Evolutionary conservation across 2,329 filamentous ascomycete genomes (phyloP).

Genomic region (Penicillium paneum): DNA sequence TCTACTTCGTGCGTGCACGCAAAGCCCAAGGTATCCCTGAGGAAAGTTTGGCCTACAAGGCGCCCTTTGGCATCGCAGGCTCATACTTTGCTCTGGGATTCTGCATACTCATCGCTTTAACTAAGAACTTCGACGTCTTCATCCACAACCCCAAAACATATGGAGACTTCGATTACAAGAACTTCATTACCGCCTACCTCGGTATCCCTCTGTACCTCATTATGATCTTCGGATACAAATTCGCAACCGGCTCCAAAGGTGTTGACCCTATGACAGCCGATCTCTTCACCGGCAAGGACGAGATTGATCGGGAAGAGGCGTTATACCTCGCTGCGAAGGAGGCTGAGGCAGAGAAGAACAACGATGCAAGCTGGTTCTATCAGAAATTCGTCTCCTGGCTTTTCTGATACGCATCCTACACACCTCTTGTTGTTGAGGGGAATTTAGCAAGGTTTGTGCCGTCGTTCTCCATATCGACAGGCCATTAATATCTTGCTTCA

Average conservation of each 20-base stretch:
- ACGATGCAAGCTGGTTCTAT: constrained; percentile 54
- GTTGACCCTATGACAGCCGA: constrained; percentile 61
- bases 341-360: constrained; percentile 37
- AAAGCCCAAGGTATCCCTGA: constrained; percentile 58
- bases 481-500: not conserved
- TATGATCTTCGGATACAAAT: constrained; percentile 67
- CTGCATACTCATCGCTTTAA: constrained; percentile 70
- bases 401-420: constrained; percentile 42
- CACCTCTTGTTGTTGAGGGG: not conserved
- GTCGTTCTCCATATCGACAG: not conserved
- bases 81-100: constrained; percentile 66
- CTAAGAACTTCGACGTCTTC: constrained; percentile 80
- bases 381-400: constrained; percentile 59
- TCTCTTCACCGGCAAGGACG: constrained; percentile 69
- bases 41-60: constrained; percentile 59
- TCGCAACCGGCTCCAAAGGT: constrained; percentile 52
- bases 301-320: constrained; percentile 69
- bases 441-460: not conserved
- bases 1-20: constrained; percentile 63
- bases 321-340: constrained; percentile 61
- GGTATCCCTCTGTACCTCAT: constrained; percentile 72
- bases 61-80: constrained; percentile 69
- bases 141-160: constrained; percentile 44
- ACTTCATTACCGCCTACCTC: constrained; percentile 73
- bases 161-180: constrained; percentile 66